These are phyloP conservation scores for Aspergillus texensis DNA, from an alignment of 2,329 filamentous ascomycete genomes.

Conservation along the genomic window DNA sequence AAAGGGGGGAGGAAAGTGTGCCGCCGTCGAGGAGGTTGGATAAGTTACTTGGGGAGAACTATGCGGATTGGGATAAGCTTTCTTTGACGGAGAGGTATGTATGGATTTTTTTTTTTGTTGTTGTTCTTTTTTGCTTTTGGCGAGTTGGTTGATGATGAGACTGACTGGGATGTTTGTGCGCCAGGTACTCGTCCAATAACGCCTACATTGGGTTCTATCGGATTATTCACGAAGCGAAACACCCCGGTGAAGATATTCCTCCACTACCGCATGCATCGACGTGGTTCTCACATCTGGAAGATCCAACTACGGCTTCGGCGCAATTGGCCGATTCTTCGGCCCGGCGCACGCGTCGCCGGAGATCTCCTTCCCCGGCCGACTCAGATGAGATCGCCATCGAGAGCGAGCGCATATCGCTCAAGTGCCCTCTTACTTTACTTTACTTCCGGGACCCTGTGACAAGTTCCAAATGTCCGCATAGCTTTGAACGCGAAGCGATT, in stretches of 20 bases:
- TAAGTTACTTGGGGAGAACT: slow-evolving; percentile 37
- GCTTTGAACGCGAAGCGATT: slow-evolving; percentile 52
- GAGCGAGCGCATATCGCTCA: slow-evolving; percentile 48
- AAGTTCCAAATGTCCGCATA: slow-evolving; percentile 53
- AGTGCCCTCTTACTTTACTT: slow-evolving; percentile 52
- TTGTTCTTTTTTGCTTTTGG: not conserved
- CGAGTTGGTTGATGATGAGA: not conserved
- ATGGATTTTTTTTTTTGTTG: not conserved
- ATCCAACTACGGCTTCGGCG: slow-evolving; percentile 19
- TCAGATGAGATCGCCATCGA: slow-evolving; percentile 52
- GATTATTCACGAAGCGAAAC: slow-evolving; percentile 62
- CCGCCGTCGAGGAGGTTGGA: slow-evolving; percentile 40
- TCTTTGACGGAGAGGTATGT: slow-evolving; percentile 47
- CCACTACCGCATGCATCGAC: slow-evolving; percentile 59
- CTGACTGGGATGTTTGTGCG: not conserved
- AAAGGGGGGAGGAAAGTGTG: slow-evolving; percentile 37
- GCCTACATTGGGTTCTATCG: slow-evolving; percentile 64
- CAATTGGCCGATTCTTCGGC: slow-evolving; percentile 5
- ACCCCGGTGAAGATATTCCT: slow-evolving; percentile 56
- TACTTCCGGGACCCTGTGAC: slow-evolving; percentile 51
- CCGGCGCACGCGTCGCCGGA: slow-evolving; percentile 14
- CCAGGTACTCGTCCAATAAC: slow-evolving; percentile 60
- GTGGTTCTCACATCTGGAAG: slow-evolving; percentile 62
- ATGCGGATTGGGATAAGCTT: slow-evolving; percentile 38
- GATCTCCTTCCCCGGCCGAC: slow-evolving; percentile 24